phyloP scores from a whole-genome alignment of 139 green algal species.

The Trebouxia sp. region DNA sequence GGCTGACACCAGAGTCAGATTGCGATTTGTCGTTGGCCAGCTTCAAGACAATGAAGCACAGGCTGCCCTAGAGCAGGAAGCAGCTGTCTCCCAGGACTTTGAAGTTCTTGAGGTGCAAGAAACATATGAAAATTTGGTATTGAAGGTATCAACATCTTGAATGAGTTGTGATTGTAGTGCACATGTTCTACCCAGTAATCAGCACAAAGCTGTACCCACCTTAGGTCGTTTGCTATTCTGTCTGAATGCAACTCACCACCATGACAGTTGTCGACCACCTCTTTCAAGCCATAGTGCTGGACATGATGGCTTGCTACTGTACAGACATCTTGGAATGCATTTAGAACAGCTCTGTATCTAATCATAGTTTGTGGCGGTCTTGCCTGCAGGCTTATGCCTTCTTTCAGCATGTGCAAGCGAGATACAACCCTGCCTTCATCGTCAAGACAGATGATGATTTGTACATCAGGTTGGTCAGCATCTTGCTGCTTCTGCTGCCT shows the following conservation, averaged over 20 bases:
- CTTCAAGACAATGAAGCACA: background rate
- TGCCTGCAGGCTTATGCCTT: background rate
- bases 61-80: background rate
- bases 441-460: conserved; percentile 12
- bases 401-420: background rate
- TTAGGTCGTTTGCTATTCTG: too few species aligned
- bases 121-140: background rate
- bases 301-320: too few species aligned
- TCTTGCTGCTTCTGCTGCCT: too few species aligned
- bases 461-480: background rate
- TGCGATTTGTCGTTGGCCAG: background rate
- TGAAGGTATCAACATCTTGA: background rate
- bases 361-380: too few species aligned
- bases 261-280: too few species aligned
- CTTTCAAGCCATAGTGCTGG: too few species aligned
- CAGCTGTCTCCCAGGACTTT: background rate
- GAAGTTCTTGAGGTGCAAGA: background rate
- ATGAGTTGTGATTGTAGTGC: too few species aligned
- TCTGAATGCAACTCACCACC: too few species aligned
- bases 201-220: too few species aligned
- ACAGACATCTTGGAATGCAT: too few species aligned
- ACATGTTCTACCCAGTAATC: too few species aligned
- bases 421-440: background rate
- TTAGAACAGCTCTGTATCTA: too few species aligned
- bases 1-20: background rate